Base-by-base conservation (phyloP, 1,139 yeast genomes). In the Geotrichum klebahnii region DNA sequence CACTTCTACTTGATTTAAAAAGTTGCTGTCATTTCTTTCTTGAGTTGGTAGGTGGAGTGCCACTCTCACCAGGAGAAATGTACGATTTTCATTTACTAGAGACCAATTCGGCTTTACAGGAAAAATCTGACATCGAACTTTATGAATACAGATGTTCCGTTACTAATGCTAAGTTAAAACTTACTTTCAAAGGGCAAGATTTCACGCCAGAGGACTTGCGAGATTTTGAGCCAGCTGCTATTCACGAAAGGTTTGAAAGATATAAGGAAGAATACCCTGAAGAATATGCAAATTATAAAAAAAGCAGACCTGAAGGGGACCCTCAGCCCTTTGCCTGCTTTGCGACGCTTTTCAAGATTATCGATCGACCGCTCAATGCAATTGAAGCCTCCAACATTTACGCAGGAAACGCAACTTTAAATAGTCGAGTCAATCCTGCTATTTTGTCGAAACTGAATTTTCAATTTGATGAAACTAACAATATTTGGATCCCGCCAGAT, bases 401-500 rank as follows among this genome's bases (percentile, higher is more conserved):
- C 29, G 39, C 53, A n/a, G 54, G 54, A 29, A 64, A 64, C 45
- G 56, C 62, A 4, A 55, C 67, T 2, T 53, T 66, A 33, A 60
- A 61, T 40, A 56, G 65, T 49, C 53, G 66, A n/a, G 49, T 20
- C 3, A 81, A 84, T 57, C 74, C 84, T 1, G 64, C 26, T 1
- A 67, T 85, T 44, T 67, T 87, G 26, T 63, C 73, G 3, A 60
- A 72, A 0, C 67, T 68, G 5, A 70, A 75, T 24, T 78, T 81
- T 57, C 63, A 69, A 0, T 55, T 69, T 12, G 68, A 71, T 41
- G 67, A 68, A 3, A 73, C 71, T 12, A 68, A 70, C 4, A 68
- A 70, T 29, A 76, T 75, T 33, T 74, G 76, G 53, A 75, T 78
- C 1, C 94, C 95, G 0, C 87, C 89, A 3, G 69, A 77, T 48